Evolutionary conservation across 768 basidiomycete species (phyloP).

Genomic region (Pholiota microspora): DNA sequence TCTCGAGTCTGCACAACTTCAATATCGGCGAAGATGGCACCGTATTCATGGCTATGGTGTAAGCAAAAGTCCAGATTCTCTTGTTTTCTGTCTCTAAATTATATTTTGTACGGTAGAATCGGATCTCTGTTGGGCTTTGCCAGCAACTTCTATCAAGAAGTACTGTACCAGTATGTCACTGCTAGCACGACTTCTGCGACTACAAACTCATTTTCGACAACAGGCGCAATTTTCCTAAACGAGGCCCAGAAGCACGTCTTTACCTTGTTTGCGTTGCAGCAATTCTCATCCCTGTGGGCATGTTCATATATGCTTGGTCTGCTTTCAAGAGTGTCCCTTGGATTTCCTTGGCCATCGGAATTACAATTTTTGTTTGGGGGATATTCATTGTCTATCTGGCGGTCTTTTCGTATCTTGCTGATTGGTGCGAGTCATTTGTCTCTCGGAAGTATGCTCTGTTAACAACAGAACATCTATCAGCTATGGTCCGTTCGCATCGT

Average conservation of each 20-base stretch:
- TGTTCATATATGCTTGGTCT: conserved; percentile 76
- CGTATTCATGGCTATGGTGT: conserved; percentile 59
- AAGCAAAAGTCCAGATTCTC: too few relatives aligned
- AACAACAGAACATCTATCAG: conserved; percentile 19
- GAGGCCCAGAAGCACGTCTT: conserved; percentile 59
- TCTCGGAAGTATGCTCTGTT: background rate
- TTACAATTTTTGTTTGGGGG: conserved; percentile 48
- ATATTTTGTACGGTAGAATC: conserved; percentile 34
- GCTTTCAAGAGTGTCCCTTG: conserved; percentile 54
- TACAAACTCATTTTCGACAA: background rate
- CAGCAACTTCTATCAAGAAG: conserved; percentile 47
- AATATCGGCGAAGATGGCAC: conserved; percentile 57
- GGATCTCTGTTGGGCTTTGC: conserved; percentile 51
- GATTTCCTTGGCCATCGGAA: conserved; percentile 58
- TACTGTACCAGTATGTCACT: conserved; percentile 43
- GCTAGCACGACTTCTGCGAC: background rate
- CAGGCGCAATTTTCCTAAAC: conserved; percentile 31
- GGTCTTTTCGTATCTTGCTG: conserved; percentile 61
- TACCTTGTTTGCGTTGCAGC: conserved; percentile 55
- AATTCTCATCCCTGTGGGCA: conserved; percentile 52
- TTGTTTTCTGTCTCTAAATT: too few relatives aligned
- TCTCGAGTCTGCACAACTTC: conserved; percentile 57
- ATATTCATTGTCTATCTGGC: conserved; percentile 55
- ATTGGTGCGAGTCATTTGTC: conserved; percentile 46
- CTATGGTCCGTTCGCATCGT: conserved; percentile 64